phyloP scores from a whole-genome alignment of 1,139 yeast genomes.

The Protomyces macrosporus region DNA sequence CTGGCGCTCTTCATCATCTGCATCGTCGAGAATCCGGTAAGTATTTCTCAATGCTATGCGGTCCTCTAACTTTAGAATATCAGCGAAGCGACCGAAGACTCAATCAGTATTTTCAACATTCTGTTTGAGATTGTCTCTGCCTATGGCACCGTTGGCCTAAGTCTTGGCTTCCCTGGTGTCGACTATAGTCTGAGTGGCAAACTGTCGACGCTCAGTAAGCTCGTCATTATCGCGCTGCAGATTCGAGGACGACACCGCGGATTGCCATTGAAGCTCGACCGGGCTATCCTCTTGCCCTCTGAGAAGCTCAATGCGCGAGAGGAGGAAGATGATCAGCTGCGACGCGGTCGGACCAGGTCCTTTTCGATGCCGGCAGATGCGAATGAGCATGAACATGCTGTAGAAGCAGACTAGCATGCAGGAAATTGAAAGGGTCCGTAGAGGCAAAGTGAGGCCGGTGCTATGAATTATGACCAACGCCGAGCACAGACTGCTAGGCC shows the following conservation, averaged over 20 bases:
- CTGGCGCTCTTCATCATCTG: constrained; percentile 70
- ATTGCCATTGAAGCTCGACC: constrained; percentile 82
- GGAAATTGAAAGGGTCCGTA: too few relatives aligned
- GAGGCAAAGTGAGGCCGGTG: too few relatives aligned
- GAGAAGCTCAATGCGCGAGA: constrained; percentile 48
- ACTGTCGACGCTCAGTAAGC: constrained; percentile 67
- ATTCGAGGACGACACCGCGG: constrained; percentile 97
- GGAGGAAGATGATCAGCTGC: not conserved
- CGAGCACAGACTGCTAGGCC: too few relatives aligned
- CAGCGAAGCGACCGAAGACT: constrained; percentile 33
- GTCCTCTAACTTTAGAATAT: not conserved
- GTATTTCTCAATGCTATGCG: too few relatives aligned
- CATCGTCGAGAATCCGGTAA: constrained; percentile 19
- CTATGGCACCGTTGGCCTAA: constrained; percentile 42
- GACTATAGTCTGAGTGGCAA: constrained; percentile 67
- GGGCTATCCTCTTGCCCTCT: constrained; percentile 86
- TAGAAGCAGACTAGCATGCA: too few relatives aligned
- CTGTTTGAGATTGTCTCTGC: constrained; percentile 90
- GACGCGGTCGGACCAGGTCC: not conserved
- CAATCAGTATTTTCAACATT: constrained; percentile 64
- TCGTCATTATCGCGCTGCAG: constrained; percentile 82
- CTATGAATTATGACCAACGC: too few relatives aligned
- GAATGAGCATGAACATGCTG: not conserved
- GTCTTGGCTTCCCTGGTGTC: constrained; percentile 49
- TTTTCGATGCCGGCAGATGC: not conserved